Percentiles rank a stretch among this genome's conserved stretches.
These are phyloP conservation scores for Apophysomyces variabilis DNA, from an alignment of 371 early-diverging fungal genomes.

Conservation along the genomic window DNA sequence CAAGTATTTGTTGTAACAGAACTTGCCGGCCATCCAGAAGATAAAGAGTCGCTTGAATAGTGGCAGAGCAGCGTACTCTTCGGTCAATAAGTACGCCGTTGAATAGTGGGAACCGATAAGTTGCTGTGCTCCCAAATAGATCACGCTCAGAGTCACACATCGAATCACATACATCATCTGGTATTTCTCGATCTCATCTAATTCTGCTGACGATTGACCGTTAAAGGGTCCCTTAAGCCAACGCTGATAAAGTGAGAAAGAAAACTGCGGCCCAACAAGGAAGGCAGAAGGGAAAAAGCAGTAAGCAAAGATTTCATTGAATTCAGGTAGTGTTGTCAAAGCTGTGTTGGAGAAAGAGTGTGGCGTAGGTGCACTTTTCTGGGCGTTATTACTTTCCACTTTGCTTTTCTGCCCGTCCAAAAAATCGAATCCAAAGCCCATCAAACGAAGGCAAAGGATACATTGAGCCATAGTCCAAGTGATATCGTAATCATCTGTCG, in stretches of 20 bases:
- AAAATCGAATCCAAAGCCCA: conserved; percentile 73
- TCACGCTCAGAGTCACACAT: conserved; percentile 49
- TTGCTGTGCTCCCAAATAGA: conserved; percentile 61
- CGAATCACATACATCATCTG: conserved; percentile 49
- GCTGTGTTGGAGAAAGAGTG: conserved; percentile 50
- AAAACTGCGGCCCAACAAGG: conserved; percentile 78
- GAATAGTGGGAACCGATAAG: conserved; percentile 54
- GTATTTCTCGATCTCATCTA: conserved; percentile 47
- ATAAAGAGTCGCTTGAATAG: conserved; percentile 46
- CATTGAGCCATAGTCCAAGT: conserved; percentile 79
- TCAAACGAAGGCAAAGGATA: conserved; percentile 72
- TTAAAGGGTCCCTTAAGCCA: conserved; percentile 49
- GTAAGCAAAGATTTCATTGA: conserved; percentile 60
- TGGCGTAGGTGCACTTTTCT: conserved; percentile 28
- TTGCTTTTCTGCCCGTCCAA: conserved; percentile 51
- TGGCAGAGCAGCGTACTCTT: conserved; percentile 49
- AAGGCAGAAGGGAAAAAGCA: conserved; percentile 68
- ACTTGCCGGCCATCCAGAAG: conserved; percentile 60
- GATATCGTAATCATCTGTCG: conserved; percentile 68
- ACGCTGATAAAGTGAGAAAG: conserved; percentile 65
- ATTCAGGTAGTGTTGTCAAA: conserved; percentile 47
- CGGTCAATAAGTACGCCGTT: conserved; percentile 51
- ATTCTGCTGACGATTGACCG: conserved; percentile 29
- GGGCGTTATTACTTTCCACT: conserved; percentile 14
- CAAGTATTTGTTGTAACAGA: conserved; percentile 68